Evolutionary conservation across 2,329 filamentous ascomycete genomes (phyloP).

Genomic region (Stylonectria norvegica): DNA sequence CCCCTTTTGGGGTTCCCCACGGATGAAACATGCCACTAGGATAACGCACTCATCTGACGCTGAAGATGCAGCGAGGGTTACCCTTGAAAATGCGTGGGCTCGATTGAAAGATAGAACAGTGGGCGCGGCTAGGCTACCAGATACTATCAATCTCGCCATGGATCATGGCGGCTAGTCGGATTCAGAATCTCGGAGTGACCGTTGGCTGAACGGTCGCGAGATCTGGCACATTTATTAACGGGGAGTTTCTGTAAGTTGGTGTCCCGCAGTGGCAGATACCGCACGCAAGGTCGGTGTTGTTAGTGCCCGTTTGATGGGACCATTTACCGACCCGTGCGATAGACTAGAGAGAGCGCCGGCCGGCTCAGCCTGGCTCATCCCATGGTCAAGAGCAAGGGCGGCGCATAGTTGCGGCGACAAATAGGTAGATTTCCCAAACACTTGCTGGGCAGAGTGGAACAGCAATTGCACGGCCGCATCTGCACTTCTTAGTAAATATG

Average conservation of each 20-base stretch:
- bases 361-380: background rate
- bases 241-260: conserved; percentile 1
- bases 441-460: conserved; percentile 6
- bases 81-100: conserved; percentile 8
- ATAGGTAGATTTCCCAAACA: conserved; percentile 3
- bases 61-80: conserved; percentile 10
- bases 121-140: conserved; percentile 2
- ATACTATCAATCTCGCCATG: conserved; percentile 9
- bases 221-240: conserved; percentile 4
- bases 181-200: conserved; percentile 6
- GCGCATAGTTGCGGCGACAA: background rate
- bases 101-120: background rate
- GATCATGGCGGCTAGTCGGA: conserved; percentile 11
- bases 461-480: too few relatives aligned
- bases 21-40: conserved; percentile 19
- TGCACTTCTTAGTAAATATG: too few relatives aligned
- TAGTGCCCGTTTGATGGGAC: conserved; percentile 7
- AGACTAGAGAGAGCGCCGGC: background rate
- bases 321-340: conserved; percentile 8
- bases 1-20: conserved; percentile 13
- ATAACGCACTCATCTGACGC: conserved; percentile 1
- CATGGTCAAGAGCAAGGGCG: conserved; percentile 2
- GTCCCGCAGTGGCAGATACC: background rate
- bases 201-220: conserved; percentile 10
- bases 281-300: conserved; percentile 3